Conservation (phyloP, 1,284 basidiomycete species). For the Puccinia novopanici region DNA sequence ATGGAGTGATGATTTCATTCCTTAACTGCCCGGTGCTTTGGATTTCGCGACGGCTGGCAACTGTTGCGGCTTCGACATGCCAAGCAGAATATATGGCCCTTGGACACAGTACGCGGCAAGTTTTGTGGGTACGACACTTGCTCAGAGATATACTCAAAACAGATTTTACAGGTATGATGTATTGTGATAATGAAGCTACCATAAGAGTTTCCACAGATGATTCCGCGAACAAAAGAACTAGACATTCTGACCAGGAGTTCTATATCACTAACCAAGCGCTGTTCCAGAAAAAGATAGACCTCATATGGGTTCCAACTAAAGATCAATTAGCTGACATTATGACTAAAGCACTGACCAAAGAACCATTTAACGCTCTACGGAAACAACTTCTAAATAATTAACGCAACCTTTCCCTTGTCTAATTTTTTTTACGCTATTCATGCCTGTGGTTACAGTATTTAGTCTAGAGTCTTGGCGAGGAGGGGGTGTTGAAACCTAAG, state of each 20-base stretch:
- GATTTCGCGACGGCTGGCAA: not conserved
- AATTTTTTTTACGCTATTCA: too few relatives aligned
- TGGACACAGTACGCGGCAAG: not conserved
- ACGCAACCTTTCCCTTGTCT: too few relatives aligned
- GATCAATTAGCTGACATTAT: too few relatives aligned
- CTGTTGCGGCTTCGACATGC: conserved; percentile 14
- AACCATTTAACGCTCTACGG: too few relatives aligned
- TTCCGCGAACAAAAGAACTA: conserved; percentile 24
- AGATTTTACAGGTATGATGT: not conserved
- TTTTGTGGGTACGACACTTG: conserved; percentile 12
- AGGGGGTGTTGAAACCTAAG: too few relatives aligned
- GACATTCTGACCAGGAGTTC: conserved; percentile 31
- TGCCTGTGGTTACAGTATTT: too few relatives aligned
- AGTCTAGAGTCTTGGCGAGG: too few relatives aligned
- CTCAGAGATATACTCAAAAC: not conserved
- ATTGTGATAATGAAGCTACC: conserved; percentile 9
- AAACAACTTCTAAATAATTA: too few relatives aligned
- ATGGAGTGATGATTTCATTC: conserved; percentile 7
- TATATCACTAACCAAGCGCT: not conserved
- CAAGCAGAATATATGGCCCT: conserved; percentile 41
- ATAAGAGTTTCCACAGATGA: not conserved
- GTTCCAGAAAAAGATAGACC: conserved; percentile 2
- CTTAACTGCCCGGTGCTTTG: conserved; percentile 1
- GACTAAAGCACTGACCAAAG: too few relatives aligned
- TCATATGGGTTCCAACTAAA: too few relatives aligned